Evolutionary conservation across 2,329 filamentous ascomycete genomes (phyloP), one percentile per base, ranked within the genome.

Genomic region (Ophiocordyceps camponoti-leonardi): DNA sequence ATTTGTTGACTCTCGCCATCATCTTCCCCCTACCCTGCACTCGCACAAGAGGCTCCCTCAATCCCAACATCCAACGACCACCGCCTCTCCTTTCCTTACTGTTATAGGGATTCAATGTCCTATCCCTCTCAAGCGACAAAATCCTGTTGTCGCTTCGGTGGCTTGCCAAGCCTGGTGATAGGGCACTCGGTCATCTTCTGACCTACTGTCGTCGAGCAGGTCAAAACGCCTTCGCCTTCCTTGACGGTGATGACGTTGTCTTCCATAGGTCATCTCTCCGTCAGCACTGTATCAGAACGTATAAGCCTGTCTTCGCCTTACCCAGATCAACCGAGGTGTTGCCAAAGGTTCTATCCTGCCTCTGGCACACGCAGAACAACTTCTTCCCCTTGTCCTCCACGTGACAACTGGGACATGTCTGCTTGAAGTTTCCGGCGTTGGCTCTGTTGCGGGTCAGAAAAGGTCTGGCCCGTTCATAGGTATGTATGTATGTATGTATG

Each of bases 371-470:
- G 37, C 46, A 48, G 30, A 28, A 44, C 30, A 48, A 16, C 26
- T 8, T 37, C 37, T n/a, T 8, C 14, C 46, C 46, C 2, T 20
- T 16, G 12, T 4, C 20, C 11, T 48, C 44, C n/a, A 48, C 44
- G n/a, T 46, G 44, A 16, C 46, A 48, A 28, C 44, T 46, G 11
- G 41, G 44, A 20, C 46, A 48, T 2, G 46, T 28, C 19, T 39
- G 23, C 14, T 42, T 46, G 37, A 48, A 48, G 41, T 23, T 28
- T 10, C 19, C 26, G 1, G 26, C 4, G 18, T 26, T 26, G 26
- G 26, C 16, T 14, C 26, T 37, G 4, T 23, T 31, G 33, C 18
- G 23, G 12, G 16, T 45, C 26, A 23, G 41, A 3, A 11, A 42
- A n/a, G n/a, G n/a, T n/a, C n/a, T n/a, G n/a, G n/a, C n/a, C n/a